Evolutionary conservation across 1,139 yeast genomes (phyloP).

Genomic region (Tardiomyces digboiensis): DNA sequence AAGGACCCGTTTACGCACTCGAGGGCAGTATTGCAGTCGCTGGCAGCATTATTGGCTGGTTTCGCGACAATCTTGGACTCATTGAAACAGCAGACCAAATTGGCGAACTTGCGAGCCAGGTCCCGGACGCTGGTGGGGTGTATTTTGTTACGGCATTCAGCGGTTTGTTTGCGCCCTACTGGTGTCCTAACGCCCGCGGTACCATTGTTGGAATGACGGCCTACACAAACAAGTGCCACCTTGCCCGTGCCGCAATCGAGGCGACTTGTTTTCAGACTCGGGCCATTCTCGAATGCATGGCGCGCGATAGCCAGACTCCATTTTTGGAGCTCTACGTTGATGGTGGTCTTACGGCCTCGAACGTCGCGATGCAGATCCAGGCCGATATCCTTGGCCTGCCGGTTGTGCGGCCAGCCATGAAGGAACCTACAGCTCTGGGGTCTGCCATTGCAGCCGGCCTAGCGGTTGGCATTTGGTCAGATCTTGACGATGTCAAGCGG

Average conservation of each 20-base stretch:
- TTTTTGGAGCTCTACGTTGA: constrained; percentile 55
- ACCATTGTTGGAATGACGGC: constrained; percentile 90
- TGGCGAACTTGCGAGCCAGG: constrained; percentile 83
- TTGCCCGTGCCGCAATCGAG: constrained; percentile 90
- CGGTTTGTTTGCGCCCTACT: constrained; percentile 92
- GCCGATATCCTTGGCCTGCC: constrained; percentile 83
- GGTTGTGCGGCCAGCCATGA: constrained; percentile 69
- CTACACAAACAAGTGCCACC: constrained; percentile 76
- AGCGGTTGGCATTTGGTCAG: constrained; percentile 68
- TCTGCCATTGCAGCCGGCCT: constrained; percentile 96
- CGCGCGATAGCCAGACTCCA: constrained; percentile 61
- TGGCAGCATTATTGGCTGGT: constrained; percentile 92
- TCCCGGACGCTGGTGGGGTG: constrained; percentile 80
- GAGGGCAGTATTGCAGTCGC: constrained; percentile 98
- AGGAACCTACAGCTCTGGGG: constrained; percentile 93
- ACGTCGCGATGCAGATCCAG: constrained; percentile 90
- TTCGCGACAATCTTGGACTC: constrained; percentile 79
- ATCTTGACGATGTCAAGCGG: constrained; percentile 52
- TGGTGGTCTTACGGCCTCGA: constrained; percentile 94
- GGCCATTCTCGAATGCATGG: constrained; percentile 88
- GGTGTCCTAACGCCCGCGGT: constrained; percentile 93
- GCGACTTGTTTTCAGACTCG: constrained; percentile 94
- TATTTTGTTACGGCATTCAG: constrained; percentile 94
- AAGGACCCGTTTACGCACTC: constrained; percentile 74
- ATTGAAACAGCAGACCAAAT: constrained; percentile 78